Base-by-base conservation (phyloP, 257 asterid species). In the Solanum piurae region DNA sequence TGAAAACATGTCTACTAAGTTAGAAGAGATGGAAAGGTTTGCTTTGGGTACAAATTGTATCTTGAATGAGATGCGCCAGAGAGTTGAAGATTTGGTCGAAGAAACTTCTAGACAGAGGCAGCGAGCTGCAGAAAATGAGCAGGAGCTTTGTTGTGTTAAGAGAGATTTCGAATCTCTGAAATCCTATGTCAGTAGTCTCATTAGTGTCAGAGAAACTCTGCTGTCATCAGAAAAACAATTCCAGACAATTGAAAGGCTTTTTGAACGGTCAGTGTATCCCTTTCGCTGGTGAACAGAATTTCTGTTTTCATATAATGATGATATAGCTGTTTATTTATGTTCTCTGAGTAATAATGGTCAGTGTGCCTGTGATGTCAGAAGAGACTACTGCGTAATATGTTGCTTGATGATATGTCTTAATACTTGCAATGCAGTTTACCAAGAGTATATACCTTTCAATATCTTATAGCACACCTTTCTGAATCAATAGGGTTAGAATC, bases 11-110 rank as follows among this genome's bases (percentile, higher is more conserved):
- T 96, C 98, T 37, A 64, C 88, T 31, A 96, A 97, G 89, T 88
- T 95, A 89, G 98, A 95, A 91, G 99, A 97, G 91, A 97, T 97
- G 99, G 98, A 95, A 88, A 93, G 89, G 90, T 95, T 97, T 92
- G 98, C 98, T 40, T 74, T 85, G 82, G 98, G 95, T 55, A 95
- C 99, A 40, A 95, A 95, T 86, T 88, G 89, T 88, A 93, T 96
- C 87, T 91, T 97, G 91, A 95, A 91, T 89, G 99, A 97, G 92
- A 94, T 96, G 99, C 93, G 94, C 46, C 97, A 94, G 89, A 93
- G 99, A 92, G 99, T 97, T 83, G 98, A 96, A 88, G 99, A 97
- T 93, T 94, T 97, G 96, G 99, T 97, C 58, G 97, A 93, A 82
- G 99, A 96, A 91, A 97, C 99, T 52, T 92, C 98, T 87, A 91